Base-by-base conservation (phyloP, 2,329 filamentous ascomycete genomes). In the Fusarium temperatum region DNA sequence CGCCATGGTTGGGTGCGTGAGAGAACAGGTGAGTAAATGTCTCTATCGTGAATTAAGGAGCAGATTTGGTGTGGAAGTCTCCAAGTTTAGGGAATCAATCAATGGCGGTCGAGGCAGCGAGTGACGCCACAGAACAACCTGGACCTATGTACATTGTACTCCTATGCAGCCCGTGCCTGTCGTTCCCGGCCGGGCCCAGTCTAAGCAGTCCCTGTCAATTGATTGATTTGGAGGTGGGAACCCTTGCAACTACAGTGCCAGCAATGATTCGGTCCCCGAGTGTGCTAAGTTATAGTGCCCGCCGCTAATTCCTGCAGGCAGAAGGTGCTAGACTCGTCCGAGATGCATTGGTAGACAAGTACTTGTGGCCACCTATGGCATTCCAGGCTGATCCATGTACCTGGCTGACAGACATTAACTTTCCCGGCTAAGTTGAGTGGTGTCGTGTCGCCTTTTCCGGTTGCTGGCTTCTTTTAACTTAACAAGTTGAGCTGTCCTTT, bases 401-500 rank as follows among this genome's bases (percentile, higher is more conserved):
- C 69, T 48, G 6, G n/a, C 53, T 78, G 68, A 77, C 76, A 75
- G 48, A 44, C 22, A 32, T 62, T 67, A 63, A 76, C 57, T 66
- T 62, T 62, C 66, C 71, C 55, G 63, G 63, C 54, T 66, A 53
- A 66, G 62, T 66, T 51, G 36, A 68, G 18, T 22, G 64, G 28
- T 28, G 69, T 66, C 56, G 28, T 28, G 69, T 66, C 56, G 47
- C 55, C 64, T 62, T 65, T 63, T 54, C 58, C 51, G 36, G 35
- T 66, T 66, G 53, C 66, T 75, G 69, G 63, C 68, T 74, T 76
- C 61, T 75, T 57, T 62, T 47, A 67, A 67, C 57, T 62, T 42
- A 67, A 67, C 47, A 74, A 74, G 48, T 68, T 74, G 73, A 74
- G 45, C 68, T 75, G 73, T 74, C 73, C 73, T 75, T 61, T 75